Evolutionary conservation across 176 grass and related monocot genomes (phyloP), one percentile per base, ranked within the genome.

Genomic region (Saccharum officinarum): DNA sequence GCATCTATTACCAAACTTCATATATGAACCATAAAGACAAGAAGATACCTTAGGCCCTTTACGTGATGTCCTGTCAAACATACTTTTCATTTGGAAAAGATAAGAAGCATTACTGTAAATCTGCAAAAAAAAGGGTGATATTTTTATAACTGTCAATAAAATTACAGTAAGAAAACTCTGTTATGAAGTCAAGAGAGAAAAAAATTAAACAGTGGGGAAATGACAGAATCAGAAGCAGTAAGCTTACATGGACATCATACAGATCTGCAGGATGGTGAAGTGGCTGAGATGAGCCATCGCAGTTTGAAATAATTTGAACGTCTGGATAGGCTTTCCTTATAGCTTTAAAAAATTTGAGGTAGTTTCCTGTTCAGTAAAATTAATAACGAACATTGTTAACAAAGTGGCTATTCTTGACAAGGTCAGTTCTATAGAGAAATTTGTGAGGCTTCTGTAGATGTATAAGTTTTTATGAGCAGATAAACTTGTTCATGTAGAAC

Each of bases 251-350:
- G 31, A 92, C 92, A 11, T 98, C 96, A 22, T 92, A 98, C 6
- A 93, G 55, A 87, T 95, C 96, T 87, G 91, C 96, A 71, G 96
- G 93, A 68, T 98, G 96, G 89, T 98, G 81, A 68, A 95, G 86
- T 76, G 87, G 82, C 36, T 0, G 80, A 71, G 87, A 89, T 54
- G 93, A 95, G 49, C 86, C 91, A 79, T 98, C 91, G 68, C 93
- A 95, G 68, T 94, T 95, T 78, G 93, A 92, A 86, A 98, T 93
- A 55, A 98, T 80, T 78, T 95, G 89, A 84, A 98, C 94, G 30
- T 94, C 93, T 68, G 89, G 96, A 76, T 98, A 94, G 16, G 89
- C 87, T 66, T 86, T 63, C 62, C 81, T 81, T 83, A 94, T 98
- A 73, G 93, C 96, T 72, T 87, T 73, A 77, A 92, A 95, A 31